phyloP scores from a whole-genome alignment of 768 basidiomycete genomes.

The Saitozyma sp. region DNA sequence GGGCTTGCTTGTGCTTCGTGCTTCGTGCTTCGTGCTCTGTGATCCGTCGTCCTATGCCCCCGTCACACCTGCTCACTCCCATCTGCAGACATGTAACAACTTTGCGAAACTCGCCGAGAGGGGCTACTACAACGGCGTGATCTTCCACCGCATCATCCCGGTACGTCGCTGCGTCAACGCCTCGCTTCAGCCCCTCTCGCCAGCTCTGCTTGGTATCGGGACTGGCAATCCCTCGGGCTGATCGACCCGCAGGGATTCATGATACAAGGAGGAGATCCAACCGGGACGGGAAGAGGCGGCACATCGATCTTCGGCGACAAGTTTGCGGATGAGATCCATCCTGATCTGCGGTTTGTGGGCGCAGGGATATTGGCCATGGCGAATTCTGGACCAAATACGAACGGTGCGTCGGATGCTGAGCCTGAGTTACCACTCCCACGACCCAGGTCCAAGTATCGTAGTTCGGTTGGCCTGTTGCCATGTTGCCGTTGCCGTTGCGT shows the following conservation, averaged over 20 bases:
- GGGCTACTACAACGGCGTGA: constrained; percentile 86
- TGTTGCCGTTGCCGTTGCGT: constrained; percentile 1
- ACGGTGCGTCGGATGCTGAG: constrained; percentile 41
- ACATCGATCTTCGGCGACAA: constrained; percentile 58
- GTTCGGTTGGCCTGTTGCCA: no score
- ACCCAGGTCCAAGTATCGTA: no score
- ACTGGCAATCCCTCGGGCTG: constrained; percentile 1
- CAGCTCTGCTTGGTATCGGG: constrained; percentile 2
- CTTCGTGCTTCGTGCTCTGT: neutral
- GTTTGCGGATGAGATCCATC: constrained; percentile 85
- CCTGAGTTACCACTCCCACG: no score
- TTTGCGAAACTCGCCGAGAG: constrained; percentile 85
- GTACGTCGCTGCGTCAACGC: constrained; percentile 55
- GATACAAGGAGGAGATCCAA: constrained; percentile 94
- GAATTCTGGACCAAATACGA: constrained; percentile 56
- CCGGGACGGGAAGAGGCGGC: constrained; percentile 84
- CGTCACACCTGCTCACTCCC: neutral
- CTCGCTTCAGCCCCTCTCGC: neutral
- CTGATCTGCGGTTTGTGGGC: constrained; percentile 89
- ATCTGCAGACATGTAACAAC: constrained; percentile 82
- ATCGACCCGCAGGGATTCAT: constrained; percentile 74
- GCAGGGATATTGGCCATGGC: constrained; percentile 77
- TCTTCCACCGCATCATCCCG: constrained; percentile 89
- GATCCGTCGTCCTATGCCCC: neutral
- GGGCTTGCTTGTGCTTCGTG: constrained; percentile 20